Base-by-base conservation (phyloP, 2,329 filamentous ascomycete species). In the Trichothecium roseum region DNA sequence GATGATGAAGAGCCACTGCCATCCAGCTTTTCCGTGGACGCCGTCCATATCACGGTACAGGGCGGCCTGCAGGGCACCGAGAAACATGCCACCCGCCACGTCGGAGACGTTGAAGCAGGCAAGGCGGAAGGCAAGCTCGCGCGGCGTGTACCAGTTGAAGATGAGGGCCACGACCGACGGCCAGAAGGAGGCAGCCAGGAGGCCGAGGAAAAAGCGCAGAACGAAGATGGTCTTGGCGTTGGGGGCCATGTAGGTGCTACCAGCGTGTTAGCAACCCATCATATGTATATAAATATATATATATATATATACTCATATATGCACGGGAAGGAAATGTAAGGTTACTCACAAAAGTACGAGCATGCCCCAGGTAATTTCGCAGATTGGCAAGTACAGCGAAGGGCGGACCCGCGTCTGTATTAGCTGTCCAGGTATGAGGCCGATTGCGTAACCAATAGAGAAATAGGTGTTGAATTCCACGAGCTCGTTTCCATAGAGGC, bases 371-470 rank as follows among this genome's bases (percentile, higher is more conserved):
- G 42, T 48, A 3, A 55, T 42, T 30, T 64, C 62, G 26, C 59
- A 59, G 5, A 47, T 45, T 0, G 62, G 62, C 5, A 65, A 49
- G 45, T 56, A 62, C 9, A 63, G 38, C 4, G 57, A 60, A 0
- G 61, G 59, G 2, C 57, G 53, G 9, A 64, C 49, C 41, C 52
- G 55, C 2, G 55, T 63, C 42, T 59, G 53, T 38, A 62, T 52
- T 27, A 64, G 38, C 27, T 59, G 62, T 5, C 53, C 56, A 2
- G 60, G 56, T 28, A 56, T 51, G 27, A 62, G 53, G 0, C 59
- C 56, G 52, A 79, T 57, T 0, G 74, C 68, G 42, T 80, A 80
- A 8, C 75, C 75, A 1, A 72, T 63, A 0, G 70, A 77, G 61
- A 74, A 80, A 18, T 63, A 66, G 0, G 71, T 66, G 34, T 51